A percentile compares a stretch with the other conserved stretches of the same genome.
Conservation (phyloP, 2,329 filamentous ascomycete species). For the Aspergillus bombycis region DNA sequence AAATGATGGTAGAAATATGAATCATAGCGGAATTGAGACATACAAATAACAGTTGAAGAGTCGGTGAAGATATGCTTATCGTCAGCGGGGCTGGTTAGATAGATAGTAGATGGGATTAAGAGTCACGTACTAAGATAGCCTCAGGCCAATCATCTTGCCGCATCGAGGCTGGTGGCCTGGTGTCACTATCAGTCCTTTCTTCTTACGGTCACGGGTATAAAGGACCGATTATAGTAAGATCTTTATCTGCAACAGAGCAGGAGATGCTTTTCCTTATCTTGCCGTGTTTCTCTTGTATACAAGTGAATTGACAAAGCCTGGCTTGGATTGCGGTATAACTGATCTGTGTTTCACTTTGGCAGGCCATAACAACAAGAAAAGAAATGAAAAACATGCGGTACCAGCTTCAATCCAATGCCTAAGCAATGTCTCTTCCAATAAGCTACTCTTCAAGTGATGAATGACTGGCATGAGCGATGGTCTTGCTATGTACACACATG, state of each 20-base stretch:
- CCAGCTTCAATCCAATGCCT: background rate
- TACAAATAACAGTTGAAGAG: slow-evolving; percentile 14
- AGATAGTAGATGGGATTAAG: background rate
- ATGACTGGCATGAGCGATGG: background rate
- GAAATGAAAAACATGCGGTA: background rate
- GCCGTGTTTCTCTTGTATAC: too few species aligned
- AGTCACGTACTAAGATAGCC: background rate
- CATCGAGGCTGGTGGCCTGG: background rate
- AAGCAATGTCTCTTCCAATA: background rate
- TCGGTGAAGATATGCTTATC: slow-evolving; percentile 22
- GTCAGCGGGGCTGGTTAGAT: slow-evolving; percentile 5
- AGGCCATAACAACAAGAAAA: background rate
- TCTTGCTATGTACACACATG: background rate
- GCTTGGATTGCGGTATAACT: too few species aligned
- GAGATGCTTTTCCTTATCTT: background rate
- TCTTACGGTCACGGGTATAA: background rate
- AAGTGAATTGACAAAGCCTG: too few species aligned
- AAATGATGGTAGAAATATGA: background rate
- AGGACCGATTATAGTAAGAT: too few species aligned
- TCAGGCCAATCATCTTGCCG: background rate
- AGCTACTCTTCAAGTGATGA: background rate
- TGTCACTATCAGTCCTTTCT: background rate
- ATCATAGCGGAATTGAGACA: background rate
- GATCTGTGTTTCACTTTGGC: too few species aligned
- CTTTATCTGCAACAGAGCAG: background rate